Evolutionary conservation across 2,329 filamentous ascomycete genomes (phyloP).

Genomic region (Falciphora oryzae): DNA sequence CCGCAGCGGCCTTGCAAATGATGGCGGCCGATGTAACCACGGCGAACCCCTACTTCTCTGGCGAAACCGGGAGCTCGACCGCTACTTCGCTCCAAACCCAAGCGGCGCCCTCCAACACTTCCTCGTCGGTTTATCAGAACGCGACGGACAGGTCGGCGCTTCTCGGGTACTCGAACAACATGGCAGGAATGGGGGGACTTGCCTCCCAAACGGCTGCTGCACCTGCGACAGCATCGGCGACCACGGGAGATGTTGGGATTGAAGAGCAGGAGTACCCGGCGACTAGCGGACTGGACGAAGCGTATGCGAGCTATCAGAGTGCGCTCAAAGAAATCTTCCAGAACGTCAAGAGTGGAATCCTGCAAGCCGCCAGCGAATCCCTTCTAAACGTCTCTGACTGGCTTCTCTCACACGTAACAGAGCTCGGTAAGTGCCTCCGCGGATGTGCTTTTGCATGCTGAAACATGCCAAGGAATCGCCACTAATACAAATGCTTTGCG

Average conservation of each 20-base stretch:
- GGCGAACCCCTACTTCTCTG: constrained; percentile 66
- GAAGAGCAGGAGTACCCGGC: constrained; percentile 54
- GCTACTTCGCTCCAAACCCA: constrained; percentile 48
- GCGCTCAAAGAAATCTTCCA: constrained; percentile 65
- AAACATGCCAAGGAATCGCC: constrained; percentile 1
- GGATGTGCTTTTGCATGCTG: neutral
- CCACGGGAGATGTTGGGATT: constrained; percentile 40
- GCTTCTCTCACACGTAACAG: constrained; percentile 49
- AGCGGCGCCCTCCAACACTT: constrained; percentile 39
- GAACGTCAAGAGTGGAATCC: constrained; percentile 51
- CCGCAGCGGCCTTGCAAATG: constrained; percentile 67
- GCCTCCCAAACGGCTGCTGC: constrained; percentile 26
- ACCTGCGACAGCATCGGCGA: neutral
- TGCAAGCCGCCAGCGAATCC: constrained; percentile 46
- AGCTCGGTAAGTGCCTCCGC: constrained; percentile 41
- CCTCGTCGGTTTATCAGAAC: constrained; percentile 60
- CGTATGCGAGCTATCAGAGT: constrained; percentile 60
- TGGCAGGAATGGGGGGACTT: constrained; percentile 42
- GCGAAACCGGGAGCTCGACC: constrained; percentile 57
- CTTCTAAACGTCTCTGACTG: constrained; percentile 48
- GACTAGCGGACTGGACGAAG: constrained; percentile 55
- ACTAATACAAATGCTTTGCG: neutral
- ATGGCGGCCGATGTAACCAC: constrained; percentile 59
- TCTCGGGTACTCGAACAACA: constrained; percentile 42
- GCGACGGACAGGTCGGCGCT: constrained; percentile 48